A percentile compares a stretch with the other conserved stretches of the same genome.
Evolutionary conservation across 2,329 filamentous ascomycete species (phyloP).

Genomic region (Fusarium austroafricanum): DNA sequence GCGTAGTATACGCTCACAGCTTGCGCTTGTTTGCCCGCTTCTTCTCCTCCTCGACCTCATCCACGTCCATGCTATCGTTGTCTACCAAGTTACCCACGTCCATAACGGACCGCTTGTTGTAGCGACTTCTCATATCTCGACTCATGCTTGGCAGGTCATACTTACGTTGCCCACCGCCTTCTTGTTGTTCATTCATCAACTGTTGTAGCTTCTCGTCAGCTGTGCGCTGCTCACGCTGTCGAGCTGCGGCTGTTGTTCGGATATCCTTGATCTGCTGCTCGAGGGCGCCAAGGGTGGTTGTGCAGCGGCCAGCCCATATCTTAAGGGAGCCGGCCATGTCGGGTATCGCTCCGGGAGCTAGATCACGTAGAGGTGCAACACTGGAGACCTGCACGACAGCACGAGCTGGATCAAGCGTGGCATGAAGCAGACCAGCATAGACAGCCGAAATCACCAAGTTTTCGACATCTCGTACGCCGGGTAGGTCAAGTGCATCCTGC

Average conservation of each 20-base stretch:
- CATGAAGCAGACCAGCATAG: conserved; percentile 84
- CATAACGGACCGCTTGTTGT: conserved; percentile 54
- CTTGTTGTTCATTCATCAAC: conserved; percentile 61
- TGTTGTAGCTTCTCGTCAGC: conserved; percentile 62
- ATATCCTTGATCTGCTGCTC: conserved; percentile 80
- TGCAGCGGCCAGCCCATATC: conserved; percentile 84
- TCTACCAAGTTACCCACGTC: conserved; percentile 57
- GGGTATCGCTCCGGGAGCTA: conserved; percentile 78
- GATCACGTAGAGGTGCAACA: conserved; percentile 87
- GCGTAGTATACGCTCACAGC: conserved; percentile 51
- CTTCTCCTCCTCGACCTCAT: conserved; percentile 63
- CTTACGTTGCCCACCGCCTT: conserved; percentile 51
- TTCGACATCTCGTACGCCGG: conserved; percentile 78
- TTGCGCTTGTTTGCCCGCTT: conserved; percentile 66
- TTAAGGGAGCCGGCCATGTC: conserved; percentile 75
- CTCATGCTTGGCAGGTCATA: conserved; percentile 36
- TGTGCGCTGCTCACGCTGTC: conserved; percentile 62
- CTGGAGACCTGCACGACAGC: conserved; percentile 81
- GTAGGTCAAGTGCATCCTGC: conserved; percentile 73
- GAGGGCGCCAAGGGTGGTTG: conserved; percentile 76
- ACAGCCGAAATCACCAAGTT: conserved; percentile 87
- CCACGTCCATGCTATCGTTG: conserved; percentile 67
- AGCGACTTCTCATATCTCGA: conserved; percentile 44
- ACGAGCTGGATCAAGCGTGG: conserved; percentile 83
- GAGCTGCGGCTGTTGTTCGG: conserved; percentile 65